Percentiles rank a stretch among this genome's conserved stretches.
Evolutionary conservation across 805 yeast species (phyloP).

Genomic region (Cyberlindnera japonica): DNA sequence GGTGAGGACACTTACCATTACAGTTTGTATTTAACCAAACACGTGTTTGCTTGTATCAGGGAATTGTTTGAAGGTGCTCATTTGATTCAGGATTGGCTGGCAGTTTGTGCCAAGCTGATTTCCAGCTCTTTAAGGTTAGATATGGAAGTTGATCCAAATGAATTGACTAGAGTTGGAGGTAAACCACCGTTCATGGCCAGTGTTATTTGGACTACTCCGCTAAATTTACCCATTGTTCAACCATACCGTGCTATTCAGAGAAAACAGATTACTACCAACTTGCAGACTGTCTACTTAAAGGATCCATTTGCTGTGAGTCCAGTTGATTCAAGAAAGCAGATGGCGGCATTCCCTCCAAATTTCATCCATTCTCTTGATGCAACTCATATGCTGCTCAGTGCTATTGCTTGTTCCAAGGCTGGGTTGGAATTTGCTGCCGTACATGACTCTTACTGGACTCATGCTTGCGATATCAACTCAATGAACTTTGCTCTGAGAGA

Average conservation of each 20-base stretch:
- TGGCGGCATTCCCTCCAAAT: constrained; percentile 93
- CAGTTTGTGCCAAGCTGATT: constrained; percentile 76
- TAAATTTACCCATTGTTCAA: constrained; percentile 94
- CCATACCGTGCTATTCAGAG: constrained; percentile 77
- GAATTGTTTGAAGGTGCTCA: constrained; percentile 91
- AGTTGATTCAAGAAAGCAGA: constrained; percentile 86
- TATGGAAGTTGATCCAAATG: constrained; percentile 39
- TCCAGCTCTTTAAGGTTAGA: constrained; percentile 74
- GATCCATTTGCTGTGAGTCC: constrained; percentile 85
- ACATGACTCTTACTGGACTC: constrained; percentile 98
- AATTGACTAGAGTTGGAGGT: constrained; percentile 37
- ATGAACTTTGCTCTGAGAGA: constrained; percentile 73
- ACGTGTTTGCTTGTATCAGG: constrained; percentile 80
- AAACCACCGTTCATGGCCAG: constrained; percentile 71
- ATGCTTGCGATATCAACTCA: constrained; percentile 73
- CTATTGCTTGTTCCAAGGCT: constrained; percentile 64
- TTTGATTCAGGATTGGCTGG: constrained; percentile 94
- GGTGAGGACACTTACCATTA: constrained; percentile 45
- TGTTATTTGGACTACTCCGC: constrained; percentile 97
- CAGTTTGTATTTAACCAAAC: constrained; percentile 65
- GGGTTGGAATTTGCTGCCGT: constrained; percentile 85
- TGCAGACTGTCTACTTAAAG: constrained; percentile 81
- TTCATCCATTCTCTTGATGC: constrained; percentile 95
- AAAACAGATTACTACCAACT: constrained; percentile 68
- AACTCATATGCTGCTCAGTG: constrained; percentile 91